Evolutionary conservation across 1,284 basidiomycete species (phyloP), one percentile per base, ranked within the genome.

Genomic region (Cutaneotrichosporon mucoides): DNA sequence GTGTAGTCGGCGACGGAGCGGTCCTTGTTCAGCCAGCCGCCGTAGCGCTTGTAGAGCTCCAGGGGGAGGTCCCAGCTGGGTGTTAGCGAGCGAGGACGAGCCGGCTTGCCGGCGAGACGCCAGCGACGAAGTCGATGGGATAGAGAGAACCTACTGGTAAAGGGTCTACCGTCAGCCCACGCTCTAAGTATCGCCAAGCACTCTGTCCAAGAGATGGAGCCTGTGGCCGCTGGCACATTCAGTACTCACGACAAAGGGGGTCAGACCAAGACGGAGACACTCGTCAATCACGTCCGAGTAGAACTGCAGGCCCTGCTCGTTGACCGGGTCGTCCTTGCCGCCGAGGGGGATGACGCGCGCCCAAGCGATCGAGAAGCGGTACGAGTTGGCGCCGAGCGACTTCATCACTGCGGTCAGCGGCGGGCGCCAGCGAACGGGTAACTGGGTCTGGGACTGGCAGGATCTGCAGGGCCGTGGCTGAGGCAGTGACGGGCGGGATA

Each of bases 321-420:
- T 90, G 48, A 88, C 75, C n/a, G 85, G 84, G 70, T 89, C 87
- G 59, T 85, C 80, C 35, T 85, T 81, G 36, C 88, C 86, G 13
- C 73, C 75, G 40, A 84, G 76, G 5, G 86, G 86, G 56, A 89
- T 86, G 64, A 90, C 81, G 40, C 88, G 81, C 7, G 85, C 83
- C 88, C 88, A 90, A 5, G 88, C 82, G 47, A 90, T 77, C 10
- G 86, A 88, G 76, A 90, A 88, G n/a, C 85, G 80, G 68, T 80
- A 81, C 0, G 84, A 78, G 59, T 84, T 85, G 52, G 82, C 84
- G 15, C 84, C 84, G 57, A 86, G 84, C 34, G 77, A 67, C 63
- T 82, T 83, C 60, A 90, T 78, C 11, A 89, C 66, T 69, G 53
- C 24, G 24, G 24, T 24, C 24, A 24, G 24, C 24, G 24, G 24